Conservation (phyloP, 108 stramenopile genomes). For the Hondaea fermentalgiana region DNA sequence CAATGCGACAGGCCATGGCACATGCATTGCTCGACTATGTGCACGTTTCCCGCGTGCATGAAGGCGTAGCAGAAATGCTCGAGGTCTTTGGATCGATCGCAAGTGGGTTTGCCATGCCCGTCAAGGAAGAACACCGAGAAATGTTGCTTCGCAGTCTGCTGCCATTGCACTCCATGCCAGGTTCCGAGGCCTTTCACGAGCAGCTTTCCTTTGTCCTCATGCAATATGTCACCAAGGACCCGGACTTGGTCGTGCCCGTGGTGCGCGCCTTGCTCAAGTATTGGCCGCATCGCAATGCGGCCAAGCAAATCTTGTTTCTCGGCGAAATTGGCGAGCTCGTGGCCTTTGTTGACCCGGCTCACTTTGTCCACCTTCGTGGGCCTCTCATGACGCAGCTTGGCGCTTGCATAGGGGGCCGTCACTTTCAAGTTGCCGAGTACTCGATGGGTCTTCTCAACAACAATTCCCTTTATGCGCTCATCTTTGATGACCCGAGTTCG, state of each 20-base stretch:
- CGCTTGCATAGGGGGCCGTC: slow-evolving; percentile 12
- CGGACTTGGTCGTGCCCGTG: background rate
- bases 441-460: slow-evolving; percentile 30
- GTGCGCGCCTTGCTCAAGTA: slow-evolving; percentile 20
- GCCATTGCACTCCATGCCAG: slow-evolving; percentile 25
- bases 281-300: slow-evolving; percentile 24
- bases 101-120: slow-evolving; percentile 36
- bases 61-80: slow-evolving; percentile 34
- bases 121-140: slow-evolving; percentile 31
- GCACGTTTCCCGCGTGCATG: slow-evolving; percentile 22
- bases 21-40: slow-evolving; percentile 25
- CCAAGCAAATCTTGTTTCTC: slow-evolving; percentile 35
- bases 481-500: background rate
- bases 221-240: slow-evolving; percentile 35
- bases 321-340: slow-evolving; percentile 37
- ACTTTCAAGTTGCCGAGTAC: slow-evolving; percentile 34
- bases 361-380: background rate
- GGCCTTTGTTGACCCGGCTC: slow-evolving; percentile 15
- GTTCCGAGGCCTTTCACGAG: slow-evolving; percentile 15
- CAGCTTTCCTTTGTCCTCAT: slow-evolving; percentile 29
- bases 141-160: slow-evolving; percentile 20
- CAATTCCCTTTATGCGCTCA: background rate
- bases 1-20: slow-evolving; percentile 26
- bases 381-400: background rate
- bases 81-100: slow-evolving; percentile 36